A percentile compares a stretch with the other conserved stretches of the same genome.
These are phyloP conservation scores for Phytopythium helicoides DNA, from an alignment of 352 stramenopile species.

Conservation along the genomic window DNA sequence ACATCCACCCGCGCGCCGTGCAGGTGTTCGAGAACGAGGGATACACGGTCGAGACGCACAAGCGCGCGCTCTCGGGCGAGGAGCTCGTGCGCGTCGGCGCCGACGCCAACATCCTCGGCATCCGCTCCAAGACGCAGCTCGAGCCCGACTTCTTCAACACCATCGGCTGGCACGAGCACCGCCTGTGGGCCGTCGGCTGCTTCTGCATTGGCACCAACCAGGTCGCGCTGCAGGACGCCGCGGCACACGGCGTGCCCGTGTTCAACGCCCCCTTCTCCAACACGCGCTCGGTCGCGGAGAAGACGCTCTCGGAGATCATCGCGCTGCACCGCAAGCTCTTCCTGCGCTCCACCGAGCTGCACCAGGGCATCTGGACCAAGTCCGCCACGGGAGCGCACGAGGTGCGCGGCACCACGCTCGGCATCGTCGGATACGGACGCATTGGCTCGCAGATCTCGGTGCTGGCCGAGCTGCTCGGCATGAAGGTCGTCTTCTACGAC, in stretches of 20 bases:
- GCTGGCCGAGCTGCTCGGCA: constrained; percentile 86
- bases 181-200: constrained; percentile 75
- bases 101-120: constrained; percentile 78
- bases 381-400: constrained; percentile 74
- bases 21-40: constrained; percentile 78
- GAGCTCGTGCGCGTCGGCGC: constrained; percentile 70
- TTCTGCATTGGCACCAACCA: constrained; percentile 88
- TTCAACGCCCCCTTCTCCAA: constrained; percentile 88
- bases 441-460: constrained; percentile 85
- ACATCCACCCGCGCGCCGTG: constrained; percentile 77
- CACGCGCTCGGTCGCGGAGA: constrained; percentile 82
- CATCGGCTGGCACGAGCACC: constrained; percentile 76
- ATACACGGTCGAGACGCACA: constrained; percentile 78
- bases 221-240: constrained; percentile 59
- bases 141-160: constrained; percentile 75
- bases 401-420: constrained; percentile 77
- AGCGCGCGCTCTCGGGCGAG: constrained; percentile 65
- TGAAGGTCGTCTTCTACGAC: constrained; percentile 95
- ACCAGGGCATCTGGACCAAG: constrained; percentile 79
- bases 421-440: constrained; percentile 78
- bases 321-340: constrained; percentile 84
- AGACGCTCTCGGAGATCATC: constrained; percentile 81
- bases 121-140: constrained; percentile 82
- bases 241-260: constrained; percentile 64
- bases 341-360: constrained; percentile 69